Conservation (phyloP, 192 early-diverging fungal genomes). For the Mortierella hygrophila region DNA sequence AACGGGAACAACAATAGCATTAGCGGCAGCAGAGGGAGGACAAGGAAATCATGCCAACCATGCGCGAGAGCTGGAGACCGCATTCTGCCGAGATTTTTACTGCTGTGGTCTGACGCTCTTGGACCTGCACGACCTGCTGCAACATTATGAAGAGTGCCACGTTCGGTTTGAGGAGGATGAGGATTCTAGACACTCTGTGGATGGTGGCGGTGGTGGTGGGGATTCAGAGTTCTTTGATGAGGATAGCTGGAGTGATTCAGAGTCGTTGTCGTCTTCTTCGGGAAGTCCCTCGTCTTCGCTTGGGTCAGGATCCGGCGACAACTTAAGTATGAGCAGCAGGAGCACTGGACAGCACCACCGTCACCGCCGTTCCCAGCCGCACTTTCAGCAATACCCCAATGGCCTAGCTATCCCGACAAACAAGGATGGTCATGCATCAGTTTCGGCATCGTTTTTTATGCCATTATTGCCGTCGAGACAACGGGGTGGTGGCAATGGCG, state of each 20-base stretch:
- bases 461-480: neutral
- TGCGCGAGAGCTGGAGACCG: conserved; percentile 81
- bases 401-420: neutral
- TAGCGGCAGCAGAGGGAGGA: neutral
- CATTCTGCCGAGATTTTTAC: conserved; percentile 93
- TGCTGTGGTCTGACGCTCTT: conserved; percentile 91
- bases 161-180: conserved; percentile 91
- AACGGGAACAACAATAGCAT: neutral
- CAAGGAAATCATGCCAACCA: conserved; percentile 50
- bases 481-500: neutral
- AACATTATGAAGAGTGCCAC: conserved; percentile 97
- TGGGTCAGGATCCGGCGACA: neutral
- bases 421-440: neutral
- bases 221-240: conserved; percentile 35
- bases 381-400: neutral
- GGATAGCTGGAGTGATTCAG: conserved; percentile 49
- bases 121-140: conserved; percentile 92
- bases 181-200: conserved; percentile 59
- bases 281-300: conserved; percentile 7
- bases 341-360: conserved; percentile 8
- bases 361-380: neutral
- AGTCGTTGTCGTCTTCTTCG: conserved; percentile 16
- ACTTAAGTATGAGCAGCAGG: conserved; percentile 6
- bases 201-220: conserved; percentile 23
- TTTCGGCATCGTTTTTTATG: neutral